Percentiles rank a stretch among this genome's conserved stretches.
Evolutionary conservation across 495 filamentous ascomycete genomes (phyloP).

Genomic region (Hyaloscypha hepaticicola): DNA sequence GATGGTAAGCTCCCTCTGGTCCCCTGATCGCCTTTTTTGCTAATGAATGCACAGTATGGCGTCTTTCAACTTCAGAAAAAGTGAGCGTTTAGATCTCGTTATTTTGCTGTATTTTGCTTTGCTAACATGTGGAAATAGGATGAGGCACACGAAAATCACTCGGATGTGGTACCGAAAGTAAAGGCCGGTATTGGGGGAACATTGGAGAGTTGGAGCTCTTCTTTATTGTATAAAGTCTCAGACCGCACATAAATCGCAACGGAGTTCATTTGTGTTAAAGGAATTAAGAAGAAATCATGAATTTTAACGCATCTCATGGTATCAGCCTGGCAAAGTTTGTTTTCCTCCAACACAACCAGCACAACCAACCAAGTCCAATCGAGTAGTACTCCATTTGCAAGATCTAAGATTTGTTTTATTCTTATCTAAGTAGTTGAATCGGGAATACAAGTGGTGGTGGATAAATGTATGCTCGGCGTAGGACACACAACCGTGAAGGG

Average conservation of each 20-base stretch:
- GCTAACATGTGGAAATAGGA: neutral
- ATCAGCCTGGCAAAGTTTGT: neutral
- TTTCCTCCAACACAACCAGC: neutral
- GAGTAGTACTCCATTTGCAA: no score
- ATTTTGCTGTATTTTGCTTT: neutral
- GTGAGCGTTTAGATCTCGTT: slow-evolving; percentile 46
- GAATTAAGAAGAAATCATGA: slow-evolving; percentile 16
- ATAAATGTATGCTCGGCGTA: no score
- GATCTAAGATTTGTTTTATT: no score
- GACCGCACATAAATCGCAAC: slow-evolving; percentile 27
- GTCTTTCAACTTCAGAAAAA: slow-evolving; percentile 25
- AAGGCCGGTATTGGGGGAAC: neutral
- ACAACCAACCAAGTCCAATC: neutral
- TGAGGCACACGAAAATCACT: slow-evolving; percentile 37
- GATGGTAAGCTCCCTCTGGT: slow-evolving; percentile 50
- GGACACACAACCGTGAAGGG: no score
- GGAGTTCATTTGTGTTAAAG: slow-evolving; percentile 28
- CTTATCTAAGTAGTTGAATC: no score
- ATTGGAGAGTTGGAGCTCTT: slow-evolving; percentile 6
- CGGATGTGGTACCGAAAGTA: slow-evolving; percentile 66
- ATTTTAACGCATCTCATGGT: neutral
- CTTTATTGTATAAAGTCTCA: slow-evolving; percentile 31
- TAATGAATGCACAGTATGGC: neutral
- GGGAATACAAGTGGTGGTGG: no score
- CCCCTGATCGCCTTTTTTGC: neutral